These are phyloP conservation scores for Monocercomonoides exilis DNA, from an alignment of 78 protist species.

Conservation along the genomic window DNA sequence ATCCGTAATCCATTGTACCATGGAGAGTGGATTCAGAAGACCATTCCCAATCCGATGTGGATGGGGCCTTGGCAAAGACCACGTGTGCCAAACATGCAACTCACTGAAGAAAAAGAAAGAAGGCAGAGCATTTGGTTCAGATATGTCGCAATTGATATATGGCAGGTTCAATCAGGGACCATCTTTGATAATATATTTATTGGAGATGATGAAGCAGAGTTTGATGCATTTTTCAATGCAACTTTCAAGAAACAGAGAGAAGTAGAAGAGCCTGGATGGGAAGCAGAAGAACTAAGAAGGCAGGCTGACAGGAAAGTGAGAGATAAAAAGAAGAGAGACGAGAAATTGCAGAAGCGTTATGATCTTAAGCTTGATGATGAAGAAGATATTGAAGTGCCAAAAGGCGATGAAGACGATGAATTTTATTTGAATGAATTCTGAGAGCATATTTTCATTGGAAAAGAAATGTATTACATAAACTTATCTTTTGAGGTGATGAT, in stretches of 20 bases:
- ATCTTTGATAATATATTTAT: conserved; percentile 91
- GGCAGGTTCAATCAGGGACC: conserved; percentile 82
- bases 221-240: conserved; percentile 11
- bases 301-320: no score
- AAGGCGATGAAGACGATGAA: no score
- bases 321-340: no score
- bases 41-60: conserved; percentile 24
- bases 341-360: no score
- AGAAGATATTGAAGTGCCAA: no score
- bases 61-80: conserved; percentile 97
- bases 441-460: no score
- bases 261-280: neutral
- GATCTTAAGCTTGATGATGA: no score
- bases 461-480: no score
- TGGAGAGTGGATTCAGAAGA: conserved; percentile 80
- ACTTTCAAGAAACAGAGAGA: neutral
- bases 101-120: neutral
- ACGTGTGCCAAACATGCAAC: conserved; percentile 41
- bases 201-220: conserved; percentile 61
- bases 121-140: no score
- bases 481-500: no score
- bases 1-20: conserved; percentile 44
- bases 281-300: no score
- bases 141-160: conserved; percentile 10
- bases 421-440: no score